These are phyloP conservation scores for Amanita exitialis DNA, from an alignment of 768 basidiomycete genomes.

Conservation along the genomic window DNA sequence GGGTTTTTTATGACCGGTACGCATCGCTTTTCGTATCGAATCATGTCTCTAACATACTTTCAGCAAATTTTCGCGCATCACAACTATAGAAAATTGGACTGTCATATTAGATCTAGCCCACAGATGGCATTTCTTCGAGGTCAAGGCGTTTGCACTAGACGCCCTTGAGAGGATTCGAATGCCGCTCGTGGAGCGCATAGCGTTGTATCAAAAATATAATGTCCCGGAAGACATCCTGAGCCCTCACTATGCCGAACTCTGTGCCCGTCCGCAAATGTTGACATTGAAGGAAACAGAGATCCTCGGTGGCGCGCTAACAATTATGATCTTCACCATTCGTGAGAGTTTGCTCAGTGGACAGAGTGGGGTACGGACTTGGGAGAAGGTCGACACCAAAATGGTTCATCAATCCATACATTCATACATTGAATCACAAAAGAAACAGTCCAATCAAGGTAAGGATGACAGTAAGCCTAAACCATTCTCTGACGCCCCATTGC, in stretches of 20 bases:
- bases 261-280: constrained; percentile 38
- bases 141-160: background rate
- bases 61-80: constrained; percentile 26
- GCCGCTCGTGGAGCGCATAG: constrained; percentile 19
- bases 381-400: background rate
- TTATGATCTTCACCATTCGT: constrained; percentile 39
- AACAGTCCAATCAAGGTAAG: background rate
- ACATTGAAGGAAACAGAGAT: constrained; percentile 42
- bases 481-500: background rate
- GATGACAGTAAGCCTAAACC: background rate
- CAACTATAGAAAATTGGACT: constrained; percentile 36
- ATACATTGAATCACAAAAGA: background rate
- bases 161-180: background rate
- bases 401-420: background rate
- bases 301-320: constrained; percentile 41
- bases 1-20: constrained; percentile 50
- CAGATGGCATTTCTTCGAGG: constrained; percentile 29
- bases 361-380: background rate
- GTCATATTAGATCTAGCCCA: constrained; percentile 45
- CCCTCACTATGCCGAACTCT: constrained; percentile 46
- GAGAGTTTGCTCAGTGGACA: constrained; percentile 30
- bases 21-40: constrained; percentile 27
- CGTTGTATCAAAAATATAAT: constrained; percentile 41
- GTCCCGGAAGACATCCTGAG: constrained; percentile 39
- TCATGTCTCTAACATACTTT: constrained; percentile 33